Conservation (phyloP, 768 basidiomycete species). For the Amanita subjunquillea region DNA sequence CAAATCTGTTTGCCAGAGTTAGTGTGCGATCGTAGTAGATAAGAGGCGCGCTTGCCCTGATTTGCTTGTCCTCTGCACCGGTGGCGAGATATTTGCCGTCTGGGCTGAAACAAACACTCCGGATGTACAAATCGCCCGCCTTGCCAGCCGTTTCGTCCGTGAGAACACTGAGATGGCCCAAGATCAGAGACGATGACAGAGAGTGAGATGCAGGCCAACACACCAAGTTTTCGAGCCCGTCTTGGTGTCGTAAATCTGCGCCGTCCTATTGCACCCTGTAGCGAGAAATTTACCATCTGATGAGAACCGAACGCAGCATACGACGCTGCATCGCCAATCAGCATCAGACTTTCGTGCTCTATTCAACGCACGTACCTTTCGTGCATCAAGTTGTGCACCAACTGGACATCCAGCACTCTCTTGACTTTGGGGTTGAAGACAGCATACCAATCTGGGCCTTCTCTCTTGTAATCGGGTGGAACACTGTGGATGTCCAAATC, state of each 20-base stretch:
- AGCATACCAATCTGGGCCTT: constrained; percentile 84
- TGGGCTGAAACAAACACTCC: constrained; percentile 79
- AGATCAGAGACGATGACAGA: neutral
- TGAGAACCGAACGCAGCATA: constrained; percentile 91
- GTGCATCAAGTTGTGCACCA: constrained; percentile 84
- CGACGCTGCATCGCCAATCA: constrained; percentile 23
- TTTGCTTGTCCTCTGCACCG: constrained; percentile 85
- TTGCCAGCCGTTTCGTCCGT: constrained; percentile 18
- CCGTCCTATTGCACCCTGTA: constrained; percentile 92
- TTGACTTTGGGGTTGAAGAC: constrained; percentile 79
- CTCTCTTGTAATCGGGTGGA: constrained; percentile 51
- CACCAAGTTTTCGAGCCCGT: constrained; percentile 81
- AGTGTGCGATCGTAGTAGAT: constrained; percentile 11
- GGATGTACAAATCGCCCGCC: constrained; percentile 24
- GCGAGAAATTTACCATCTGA: constrained; percentile 89
- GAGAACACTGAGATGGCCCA: constrained; percentile 13
- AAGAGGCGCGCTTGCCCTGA: constrained; percentile 46
- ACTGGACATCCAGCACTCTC: constrained; percentile 63
- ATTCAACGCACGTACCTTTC: constrained; percentile 51
- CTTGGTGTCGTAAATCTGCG: constrained; percentile 91
- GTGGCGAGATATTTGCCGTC: constrained; percentile 88
- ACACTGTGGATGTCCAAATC: constrained; percentile 28
- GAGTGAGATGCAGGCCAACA: constrained; percentile 12
- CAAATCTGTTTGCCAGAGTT: constrained; percentile 53
- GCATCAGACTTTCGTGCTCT: neutral